Evolutionary conservation across 345 rosid genomes (phyloP), one percentile per base, ranked within the genome.

Genomic region (Salix purpurea): DNA sequence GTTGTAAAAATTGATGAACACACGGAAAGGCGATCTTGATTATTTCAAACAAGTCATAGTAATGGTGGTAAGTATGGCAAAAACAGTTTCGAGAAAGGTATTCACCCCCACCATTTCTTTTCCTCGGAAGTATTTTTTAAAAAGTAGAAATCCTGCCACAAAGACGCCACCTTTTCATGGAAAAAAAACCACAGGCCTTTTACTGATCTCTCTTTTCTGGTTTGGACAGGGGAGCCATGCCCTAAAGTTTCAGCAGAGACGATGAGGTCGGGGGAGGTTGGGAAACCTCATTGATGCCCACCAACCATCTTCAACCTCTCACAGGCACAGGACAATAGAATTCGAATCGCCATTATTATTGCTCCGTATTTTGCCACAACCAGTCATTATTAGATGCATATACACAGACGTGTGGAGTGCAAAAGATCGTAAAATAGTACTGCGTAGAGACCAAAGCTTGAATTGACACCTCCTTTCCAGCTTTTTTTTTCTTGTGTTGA

Each of bases 391-490:
- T 46, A 1, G 21, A 2, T 13, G 48, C 5, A 24, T 21, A 40
- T 10, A 26, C 40, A 62, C 4, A 15, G 23, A 54, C 67, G 18
- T 24, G 61, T 60, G 48, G 8, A 30, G 14, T 8, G 75, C 34
- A 28, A 30, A n/a, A 67, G 67, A 65, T 28, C 30, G 18, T 65
- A n/a, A 16, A 32, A 37, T 30, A 71, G 67, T 28, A 4, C 12
- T 76, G 19, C 14, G 16, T 30, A 44, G 7, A 70, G 44, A 50
- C 36, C 67, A 58, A 14, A 10, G 4, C 69, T 30, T 32, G 18
- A 71, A 79, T 74, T 67, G 84, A 86, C 89, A 26, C 28, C 4
- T 16, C 61, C 83, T 78, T 80, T 84, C 54, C 71, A 69, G 4
- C 69, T 64, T 30, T 4, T 7, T 68, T 42, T 81, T 81, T 81